Conservation (phyloP, 805 yeast genomes). For the Candida multigemmis region DNA sequence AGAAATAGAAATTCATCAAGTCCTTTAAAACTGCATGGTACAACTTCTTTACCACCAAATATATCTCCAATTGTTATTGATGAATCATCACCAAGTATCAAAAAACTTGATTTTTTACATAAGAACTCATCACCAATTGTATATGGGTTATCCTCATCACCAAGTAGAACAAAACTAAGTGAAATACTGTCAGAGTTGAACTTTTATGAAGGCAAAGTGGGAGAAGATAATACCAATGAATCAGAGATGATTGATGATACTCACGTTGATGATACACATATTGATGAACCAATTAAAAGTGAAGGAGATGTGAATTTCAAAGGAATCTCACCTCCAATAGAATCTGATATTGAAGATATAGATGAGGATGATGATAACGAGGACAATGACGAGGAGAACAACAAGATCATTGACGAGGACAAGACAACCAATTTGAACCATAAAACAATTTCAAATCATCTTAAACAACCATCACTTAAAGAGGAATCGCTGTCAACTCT, state of each 20-base stretch:
- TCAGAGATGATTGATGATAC: too few species aligned
- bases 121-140: constrained; percentile 2
- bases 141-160: too few species aligned
- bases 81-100: constrained; percentile 14
- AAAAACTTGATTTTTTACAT: constrained; percentile 6
- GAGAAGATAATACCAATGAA: constrained; percentile 3
- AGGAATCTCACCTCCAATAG: neutral
- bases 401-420: too few species aligned
- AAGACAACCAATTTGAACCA: too few species aligned
- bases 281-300: too few species aligned
- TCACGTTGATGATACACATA: too few species aligned
- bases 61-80: constrained; percentile 10
- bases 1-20: neutral
- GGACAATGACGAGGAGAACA: too few species aligned
- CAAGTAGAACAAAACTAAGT: too few species aligned
- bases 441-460: too few species aligned
- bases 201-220: constrained; percentile 5
- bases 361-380: too few species aligned
- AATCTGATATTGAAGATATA: constrained; percentile 1
- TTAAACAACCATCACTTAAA: neutral
- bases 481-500: neutral
- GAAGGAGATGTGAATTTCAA: too few species aligned
- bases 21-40: neutral
- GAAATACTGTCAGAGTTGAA: neutral
- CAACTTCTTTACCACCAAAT: neutral